Conservation (phyloP, 2,329 filamentous ascomycete species). For the Fusarium mangiferae region DNA sequence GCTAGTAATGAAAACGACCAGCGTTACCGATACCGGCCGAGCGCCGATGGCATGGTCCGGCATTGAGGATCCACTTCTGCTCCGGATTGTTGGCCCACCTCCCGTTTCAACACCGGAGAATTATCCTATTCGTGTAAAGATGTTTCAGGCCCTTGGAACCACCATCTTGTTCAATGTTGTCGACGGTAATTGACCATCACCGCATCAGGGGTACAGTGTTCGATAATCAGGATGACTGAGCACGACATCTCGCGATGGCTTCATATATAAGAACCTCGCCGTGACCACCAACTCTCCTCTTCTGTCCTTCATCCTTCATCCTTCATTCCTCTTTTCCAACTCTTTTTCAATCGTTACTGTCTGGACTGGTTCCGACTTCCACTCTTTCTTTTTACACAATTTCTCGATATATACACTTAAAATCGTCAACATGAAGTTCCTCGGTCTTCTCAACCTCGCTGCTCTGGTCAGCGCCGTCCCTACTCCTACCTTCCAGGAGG, state of each 20-base stretch:
- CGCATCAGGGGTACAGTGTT: neutral
- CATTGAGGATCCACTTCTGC: neutral
- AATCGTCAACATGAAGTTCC: conserved; percentile 47
- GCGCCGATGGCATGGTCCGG: conserved; percentile 5
- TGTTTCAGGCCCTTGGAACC: conserved; percentile 9
- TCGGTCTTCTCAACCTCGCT: conserved; percentile 45
- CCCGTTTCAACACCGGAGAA: conserved; percentile 36
- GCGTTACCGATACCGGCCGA: neutral
- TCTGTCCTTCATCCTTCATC: conserved; percentile 23
- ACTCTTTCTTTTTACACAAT: conserved; percentile 14
- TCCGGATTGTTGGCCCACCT: conserved; percentile 8
- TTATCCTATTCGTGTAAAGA: conserved; percentile 39
- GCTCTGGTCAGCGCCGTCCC: conserved; percentile 46
- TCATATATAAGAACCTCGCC: conserved; percentile 32
- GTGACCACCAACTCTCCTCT: neutral
- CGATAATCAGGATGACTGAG: conserved; percentile 10
- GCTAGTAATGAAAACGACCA: neutral
- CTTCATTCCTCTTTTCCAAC: conserved; percentile 21
- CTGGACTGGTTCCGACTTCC: conserved; percentile 35
- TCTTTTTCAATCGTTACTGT: conserved; percentile 35
- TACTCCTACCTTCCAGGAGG: conserved; percentile 45
- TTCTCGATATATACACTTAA: neutral
- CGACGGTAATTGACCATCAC: conserved; percentile 12
- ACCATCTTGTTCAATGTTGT: neutral
- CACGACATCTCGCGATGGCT: conserved; percentile 8